Base-by-base conservation (phyloP, 495 filamentous ascomycete species). In the Monascus purpureus region DNA sequence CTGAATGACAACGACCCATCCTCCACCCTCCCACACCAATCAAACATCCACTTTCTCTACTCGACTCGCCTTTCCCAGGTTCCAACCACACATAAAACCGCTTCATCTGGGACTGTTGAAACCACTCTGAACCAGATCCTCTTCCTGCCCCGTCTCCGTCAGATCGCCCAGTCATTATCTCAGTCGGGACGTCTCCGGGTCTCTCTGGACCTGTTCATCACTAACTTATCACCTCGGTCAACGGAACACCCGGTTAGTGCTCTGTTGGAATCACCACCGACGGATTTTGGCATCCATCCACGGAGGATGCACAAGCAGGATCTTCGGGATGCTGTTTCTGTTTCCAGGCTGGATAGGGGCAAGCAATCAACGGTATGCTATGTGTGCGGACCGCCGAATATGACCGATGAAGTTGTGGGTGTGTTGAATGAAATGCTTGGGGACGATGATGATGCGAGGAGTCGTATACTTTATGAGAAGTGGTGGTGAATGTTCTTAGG, bases 341-440 rank as follows among this genome's bases (percentile, higher is more conserved):
- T 4, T 22, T n/a, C n/a, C n/a, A n/a, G n/a, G n/a, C n/a, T n/a
- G n/a, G 9, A 22, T 22, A 22, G 20, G 4, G 20, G 20, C 9
- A 22, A 9, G 4, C 5, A 22, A 9, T 22, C 20, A 9, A 68
- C 74, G 2, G 72, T 82, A 1, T 73, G 69, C 23, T 93, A 88
- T 46, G 63, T 93, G 0, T 92, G 85, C 46, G 83, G 85, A 5
- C 75, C 81, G 11, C 78, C 78, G 12, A 33, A 33, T 6, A 90
- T 92, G 83, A 88, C 80, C 2, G 84, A 92, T 53, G 67, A 76
- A 34, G 67, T 85, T 39, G 80, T 87, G 0, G 60, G 60, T n/a
- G 54, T 57, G 11, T 47, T 74, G 2, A 42, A 50, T 2, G 40
- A 37, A 1, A 60, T 70, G 12, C 46, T 73, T 16, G 72, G 67